A percentile compares a stretch with the other conserved stretches of the same genome.
phyloP scores from a whole-genome alignment of 1,284 basidiomycete species.

The Microbotryomycetes sp. region DNA sequence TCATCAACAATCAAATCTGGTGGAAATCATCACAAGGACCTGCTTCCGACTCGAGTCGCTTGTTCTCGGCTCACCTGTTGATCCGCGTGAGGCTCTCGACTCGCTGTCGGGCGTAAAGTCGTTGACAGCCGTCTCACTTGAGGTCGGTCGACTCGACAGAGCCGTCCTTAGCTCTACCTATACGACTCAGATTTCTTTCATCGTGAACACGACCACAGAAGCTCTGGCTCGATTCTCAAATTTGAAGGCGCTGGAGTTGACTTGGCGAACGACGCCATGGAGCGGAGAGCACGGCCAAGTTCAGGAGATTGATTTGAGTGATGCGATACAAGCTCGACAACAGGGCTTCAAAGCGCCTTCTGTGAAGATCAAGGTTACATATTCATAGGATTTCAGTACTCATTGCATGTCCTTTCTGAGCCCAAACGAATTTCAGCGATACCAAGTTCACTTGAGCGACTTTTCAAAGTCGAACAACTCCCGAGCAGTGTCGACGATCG shows the following conservation, averaged over 20 bases:
- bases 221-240: neutral
- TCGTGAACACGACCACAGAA: neutral
- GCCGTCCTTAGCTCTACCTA: neutral
- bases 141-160: neutral
- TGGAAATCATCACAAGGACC: neutral
- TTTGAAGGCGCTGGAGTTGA: neutral
- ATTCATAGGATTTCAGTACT: no score
- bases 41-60: neutral
- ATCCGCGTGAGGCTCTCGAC: neutral
- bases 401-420: no score
- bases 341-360: neutral
- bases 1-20: neutral
- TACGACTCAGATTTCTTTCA: neutral
- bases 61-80: neutral
- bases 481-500: slow-evolving; percentile 42
- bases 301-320: neutral
- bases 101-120: neutral
- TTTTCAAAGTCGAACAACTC: slow-evolving; percentile 16
- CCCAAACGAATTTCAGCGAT: no score
- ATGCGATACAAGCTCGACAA: neutral
- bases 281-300: neutral
- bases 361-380: neutral
- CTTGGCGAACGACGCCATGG: neutral
- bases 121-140: neutral
- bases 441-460: slow-evolving; percentile 21